Conservation (phyloP, 2,329 filamentous ascomycete species). For the Coleophoma crateriformis region DNA sequence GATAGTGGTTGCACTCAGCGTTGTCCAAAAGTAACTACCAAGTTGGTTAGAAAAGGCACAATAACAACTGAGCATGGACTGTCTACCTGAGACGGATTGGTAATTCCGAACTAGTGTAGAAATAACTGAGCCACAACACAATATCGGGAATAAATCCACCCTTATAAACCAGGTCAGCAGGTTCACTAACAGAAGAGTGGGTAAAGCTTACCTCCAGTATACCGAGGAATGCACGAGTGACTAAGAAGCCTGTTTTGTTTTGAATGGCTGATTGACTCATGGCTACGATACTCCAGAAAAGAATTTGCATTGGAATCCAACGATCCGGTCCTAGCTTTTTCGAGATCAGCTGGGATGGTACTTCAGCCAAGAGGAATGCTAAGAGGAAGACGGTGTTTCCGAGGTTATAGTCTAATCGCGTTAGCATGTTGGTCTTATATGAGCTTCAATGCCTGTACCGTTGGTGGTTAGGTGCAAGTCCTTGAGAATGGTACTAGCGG, state of each 20-base stretch:
- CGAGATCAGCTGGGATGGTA: slow-evolving; percentile 53
- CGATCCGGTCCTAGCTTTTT: slow-evolving; percentile 46
- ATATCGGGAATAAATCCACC: slow-evolving; percentile 57
- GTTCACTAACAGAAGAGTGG: too few relatives aligned
- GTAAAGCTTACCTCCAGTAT: slow-evolving; percentile 14
- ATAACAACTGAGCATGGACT: too few relatives aligned
- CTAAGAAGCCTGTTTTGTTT: slow-evolving; percentile 44
- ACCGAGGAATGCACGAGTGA: neutral
- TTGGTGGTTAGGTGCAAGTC: slow-evolving; percentile 30
- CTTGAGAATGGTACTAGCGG: slow-evolving; percentile 54
- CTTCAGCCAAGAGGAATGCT: slow-evolving; percentile 48
- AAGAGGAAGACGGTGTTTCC: slow-evolving; percentile 48
- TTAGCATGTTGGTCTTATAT: neutral
- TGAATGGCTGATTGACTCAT: neutral
- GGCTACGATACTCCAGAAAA: slow-evolving; percentile 36
- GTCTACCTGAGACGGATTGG: slow-evolving; percentile 48
- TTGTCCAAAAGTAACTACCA: slow-evolving; percentile 60
- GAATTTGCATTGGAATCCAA: slow-evolving; percentile 45
- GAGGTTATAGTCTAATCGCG: slow-evolving; percentile 29
- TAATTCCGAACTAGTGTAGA: slow-evolving; percentile 65
- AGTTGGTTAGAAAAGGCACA: too few relatives aligned
- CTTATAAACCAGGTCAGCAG: too few relatives aligned
- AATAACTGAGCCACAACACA: slow-evolving; percentile 65
- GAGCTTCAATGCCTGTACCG: neutral
- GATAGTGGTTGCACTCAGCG: slow-evolving; percentile 36